phyloP scores from a whole-genome alignment of 495 filamentous ascomycete genomes.

The Parathielavia hyrcaniae region DNA sequence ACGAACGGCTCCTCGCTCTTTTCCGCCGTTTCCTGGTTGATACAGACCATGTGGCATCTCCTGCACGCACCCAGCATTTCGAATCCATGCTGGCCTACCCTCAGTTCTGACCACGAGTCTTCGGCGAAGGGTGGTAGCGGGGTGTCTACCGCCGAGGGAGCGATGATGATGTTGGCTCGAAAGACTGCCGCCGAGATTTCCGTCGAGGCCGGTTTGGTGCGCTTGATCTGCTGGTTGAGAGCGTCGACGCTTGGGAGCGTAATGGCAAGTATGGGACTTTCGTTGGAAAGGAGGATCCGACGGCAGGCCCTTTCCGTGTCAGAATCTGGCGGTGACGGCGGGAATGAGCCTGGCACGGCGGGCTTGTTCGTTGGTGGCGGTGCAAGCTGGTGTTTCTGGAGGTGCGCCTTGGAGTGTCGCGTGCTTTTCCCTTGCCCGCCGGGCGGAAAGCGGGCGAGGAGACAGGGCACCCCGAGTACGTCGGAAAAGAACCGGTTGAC shows the following conservation, averaged over 20 bases:
- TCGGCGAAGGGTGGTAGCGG: conserved; percentile 41
- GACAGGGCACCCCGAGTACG: conserved; percentile 67
- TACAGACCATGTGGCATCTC: conserved; percentile 91
- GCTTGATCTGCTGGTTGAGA: conserved; percentile 61
- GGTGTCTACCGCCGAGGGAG: background rate
- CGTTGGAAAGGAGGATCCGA: conserved; percentile 81
- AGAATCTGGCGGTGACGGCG: conserved; percentile 46
- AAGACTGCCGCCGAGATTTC: conserved; percentile 62
- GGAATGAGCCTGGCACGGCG: conserved; percentile 51
- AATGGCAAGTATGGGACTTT: conserved; percentile 83
- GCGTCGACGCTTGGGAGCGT: conserved; percentile 70
- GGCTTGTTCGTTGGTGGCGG: background rate
- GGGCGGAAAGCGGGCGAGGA: conserved; percentile 72
- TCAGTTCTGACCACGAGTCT: conserved; percentile 50
- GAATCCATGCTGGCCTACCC: conserved; percentile 50
- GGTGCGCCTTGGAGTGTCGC: conserved; percentile 59
- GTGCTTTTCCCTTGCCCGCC: conserved; percentile 48
- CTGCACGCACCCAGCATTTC: conserved; percentile 76
- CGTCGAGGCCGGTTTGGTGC: conserved; percentile 18
- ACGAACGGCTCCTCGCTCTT: conserved; percentile 80
- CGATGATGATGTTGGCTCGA: conserved; percentile 77
- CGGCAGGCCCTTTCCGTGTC: conserved; percentile 36
- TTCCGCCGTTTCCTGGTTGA: conserved; percentile 75
- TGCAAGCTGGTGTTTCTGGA: conserved; percentile 47
- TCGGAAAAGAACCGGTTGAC: conserved; percentile 69